These are phyloP conservation scores for Berkeleyomyces basicola DNA, from an alignment of 2,329 filamentous ascomycete species.

Conservation along the genomic window DNA sequence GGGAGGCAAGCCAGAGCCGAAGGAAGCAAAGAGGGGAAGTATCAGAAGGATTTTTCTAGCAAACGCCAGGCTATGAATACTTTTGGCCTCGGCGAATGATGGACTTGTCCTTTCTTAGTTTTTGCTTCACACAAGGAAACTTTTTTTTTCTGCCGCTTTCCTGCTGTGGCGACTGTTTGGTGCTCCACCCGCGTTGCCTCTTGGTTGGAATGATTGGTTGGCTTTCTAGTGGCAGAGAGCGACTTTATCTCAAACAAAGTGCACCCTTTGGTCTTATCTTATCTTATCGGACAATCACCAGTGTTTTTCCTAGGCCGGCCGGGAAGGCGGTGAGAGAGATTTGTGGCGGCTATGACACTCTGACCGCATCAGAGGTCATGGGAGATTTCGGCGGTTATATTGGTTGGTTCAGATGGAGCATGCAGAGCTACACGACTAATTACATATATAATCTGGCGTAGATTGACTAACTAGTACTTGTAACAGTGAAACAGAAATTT, in stretches of 20 bases:
- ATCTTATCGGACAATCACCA: background rate
- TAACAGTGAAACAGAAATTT: too few species aligned
- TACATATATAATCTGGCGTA: too few species aligned
- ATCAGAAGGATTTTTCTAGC: slow-evolving; percentile 9
- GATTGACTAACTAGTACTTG: too few species aligned
- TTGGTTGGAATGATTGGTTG: slow-evolving; percentile 1
- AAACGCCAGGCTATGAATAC: slow-evolving; percentile 1
- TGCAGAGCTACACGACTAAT: too few species aligned
- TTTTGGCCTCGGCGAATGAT: slow-evolving; percentile 3
- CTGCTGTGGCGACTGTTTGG: background rate
- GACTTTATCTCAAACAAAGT: slow-evolving; percentile 2
- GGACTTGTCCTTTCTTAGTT: background rate
- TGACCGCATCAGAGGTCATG: too few species aligned
- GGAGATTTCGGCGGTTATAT: background rate
- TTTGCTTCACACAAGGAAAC: slow-evolving; percentile 12
- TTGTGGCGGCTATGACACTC: background rate
- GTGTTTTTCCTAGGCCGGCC: background rate
- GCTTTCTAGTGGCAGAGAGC: background rate
- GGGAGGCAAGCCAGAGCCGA: background rate
- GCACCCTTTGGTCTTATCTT: background rate
- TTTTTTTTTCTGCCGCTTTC: slow-evolving; percentile 26
- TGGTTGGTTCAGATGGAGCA: background rate
- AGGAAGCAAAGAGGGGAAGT: slow-evolving; percentile 15
- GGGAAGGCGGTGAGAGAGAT: background rate
- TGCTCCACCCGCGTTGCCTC: background rate